Evolutionary conservation across 116 monocot genomes (phyloP).

Genomic region (Cymodocea nodosa): DNA sequence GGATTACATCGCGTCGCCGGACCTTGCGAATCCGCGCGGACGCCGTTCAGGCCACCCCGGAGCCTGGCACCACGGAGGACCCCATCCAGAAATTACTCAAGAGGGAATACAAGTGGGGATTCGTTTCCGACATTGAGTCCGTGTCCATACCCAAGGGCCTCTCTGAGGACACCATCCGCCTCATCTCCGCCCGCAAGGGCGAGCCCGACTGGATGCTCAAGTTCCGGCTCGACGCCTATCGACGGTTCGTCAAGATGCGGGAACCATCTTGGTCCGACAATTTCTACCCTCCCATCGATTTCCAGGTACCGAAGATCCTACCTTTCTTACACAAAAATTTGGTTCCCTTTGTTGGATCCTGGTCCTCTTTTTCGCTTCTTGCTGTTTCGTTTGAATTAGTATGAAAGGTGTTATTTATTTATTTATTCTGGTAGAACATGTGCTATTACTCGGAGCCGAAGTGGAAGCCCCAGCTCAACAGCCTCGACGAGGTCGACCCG

Average conservation of each 20-base stretch:
- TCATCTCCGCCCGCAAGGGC: slow-evolving; percentile 21
- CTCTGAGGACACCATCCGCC: slow-evolving; percentile 21
- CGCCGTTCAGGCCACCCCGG: slow-evolving; percentile 5
- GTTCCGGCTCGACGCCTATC: slow-evolving; percentile 24
- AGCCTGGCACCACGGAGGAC: slow-evolving; percentile 5
- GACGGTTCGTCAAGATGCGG: slow-evolving; percentile 15
- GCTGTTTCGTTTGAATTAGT: neutral
- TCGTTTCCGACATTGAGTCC: slow-evolving; percentile 27
- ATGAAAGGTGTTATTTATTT: neutral
- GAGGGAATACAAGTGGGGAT: slow-evolving; percentile 25
- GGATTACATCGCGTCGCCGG: no score
- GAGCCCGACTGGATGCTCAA: slow-evolving; percentile 28
- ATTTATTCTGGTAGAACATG: slow-evolving; percentile 3
- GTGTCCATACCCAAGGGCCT: slow-evolving; percentile 28
- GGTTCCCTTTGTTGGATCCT: no score
- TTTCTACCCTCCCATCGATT: slow-evolving; percentile 51
- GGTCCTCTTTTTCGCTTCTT: neutral
- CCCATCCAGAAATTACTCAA: slow-evolving; percentile 24
- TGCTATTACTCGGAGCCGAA: slow-evolving; percentile 34
- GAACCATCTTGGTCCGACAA: slow-evolving; percentile 26
- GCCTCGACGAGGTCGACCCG: slow-evolving; percentile 33
- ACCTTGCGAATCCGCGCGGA: slow-evolving; percentile 11
- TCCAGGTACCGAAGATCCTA: slow-evolving; percentile 15
- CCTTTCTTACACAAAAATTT: neutral
- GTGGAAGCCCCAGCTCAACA: slow-evolving; percentile 22